Conservation (phyloP, 2,329 filamentous ascomycete genomes). For the Penicillium thymicola region DNA sequence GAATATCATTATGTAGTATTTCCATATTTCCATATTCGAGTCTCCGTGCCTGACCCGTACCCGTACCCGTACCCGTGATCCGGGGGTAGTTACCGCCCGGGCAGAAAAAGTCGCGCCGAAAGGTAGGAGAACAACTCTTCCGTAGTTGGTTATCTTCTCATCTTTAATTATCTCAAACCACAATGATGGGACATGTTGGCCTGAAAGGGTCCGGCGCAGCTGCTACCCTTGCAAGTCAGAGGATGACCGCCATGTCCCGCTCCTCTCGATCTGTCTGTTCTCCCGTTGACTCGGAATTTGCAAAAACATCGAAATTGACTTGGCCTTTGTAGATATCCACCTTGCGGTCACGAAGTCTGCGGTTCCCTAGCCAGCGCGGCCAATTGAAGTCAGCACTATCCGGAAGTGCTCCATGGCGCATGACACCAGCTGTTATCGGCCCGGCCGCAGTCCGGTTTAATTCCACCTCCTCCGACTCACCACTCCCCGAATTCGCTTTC, state of each 20-base stretch:
- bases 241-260: conserved; percentile 26
- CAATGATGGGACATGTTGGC: conserved; percentile 57
- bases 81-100: conserved; percentile 27
- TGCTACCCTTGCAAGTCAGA: conserved; percentile 36
- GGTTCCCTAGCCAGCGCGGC: conserved; percentile 19
- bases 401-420: conserved; percentile 22
- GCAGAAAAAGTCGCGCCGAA: conserved; percentile 37
- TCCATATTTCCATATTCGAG: neutral
- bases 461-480: conserved; percentile 30
- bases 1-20: neutral
- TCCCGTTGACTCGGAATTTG: neutral
- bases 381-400: conserved; percentile 22
- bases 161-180: conserved; percentile 15
- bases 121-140: conserved; percentile 25
- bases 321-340: conserved; percentile 33
- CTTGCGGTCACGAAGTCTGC: conserved; percentile 28
- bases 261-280: conserved; percentile 38
- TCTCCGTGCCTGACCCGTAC: neutral
- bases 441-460: conserved; percentile 38
- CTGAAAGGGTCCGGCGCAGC: conserved; percentile 48
- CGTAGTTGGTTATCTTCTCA: conserved; percentile 6
- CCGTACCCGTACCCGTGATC: neutral
- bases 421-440: conserved; percentile 20
- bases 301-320: conserved; percentile 17
- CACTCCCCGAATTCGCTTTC: conserved; percentile 14